phyloP scores from a whole-genome alignment of 208 protist genomes.

The Trypanosoma platydactyli region DNA sequence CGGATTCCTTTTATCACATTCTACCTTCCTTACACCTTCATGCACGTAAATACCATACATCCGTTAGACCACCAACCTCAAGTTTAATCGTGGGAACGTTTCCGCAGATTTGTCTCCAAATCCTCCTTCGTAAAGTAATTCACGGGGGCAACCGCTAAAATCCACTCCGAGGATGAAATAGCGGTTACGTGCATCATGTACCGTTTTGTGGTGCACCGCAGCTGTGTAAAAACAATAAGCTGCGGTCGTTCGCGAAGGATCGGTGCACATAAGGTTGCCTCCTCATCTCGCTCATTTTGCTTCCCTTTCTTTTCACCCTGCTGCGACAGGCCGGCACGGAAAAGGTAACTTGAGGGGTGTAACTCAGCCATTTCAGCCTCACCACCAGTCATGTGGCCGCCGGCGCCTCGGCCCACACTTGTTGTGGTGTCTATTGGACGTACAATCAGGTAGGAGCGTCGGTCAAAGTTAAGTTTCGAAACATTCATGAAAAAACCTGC shows the following conservation, averaged over 20 bases:
- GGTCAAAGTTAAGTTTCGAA: constrained; percentile 73
- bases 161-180: constrained; percentile 62
- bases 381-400: background rate
- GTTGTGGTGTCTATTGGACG: constrained; percentile 65
- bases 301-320: constrained; percentile 6
- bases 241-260: constrained; percentile 54
- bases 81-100: constrained; percentile 48
- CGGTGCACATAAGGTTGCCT: constrained; percentile 13
- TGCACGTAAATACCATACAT: background rate
- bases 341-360: constrained; percentile 82
- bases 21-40: background rate
- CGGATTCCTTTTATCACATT: background rate
- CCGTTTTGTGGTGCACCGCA: constrained; percentile 80
- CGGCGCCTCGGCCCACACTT: background rate
- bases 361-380: constrained; percentile 58
- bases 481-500: constrained; percentile 92
- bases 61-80: background rate
- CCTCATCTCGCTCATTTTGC: background rate
- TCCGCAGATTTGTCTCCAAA: constrained; percentile 68
- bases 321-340: constrained; percentile 36
- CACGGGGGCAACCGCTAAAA: constrained; percentile 62
- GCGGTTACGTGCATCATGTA: constrained; percentile 90
- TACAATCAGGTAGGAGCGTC: constrained; percentile 69
- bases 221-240: constrained; percentile 84
- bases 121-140: constrained; percentile 86